Conservation (phyloP, 305 asterid species). For the Ilex paraguariensis region DNA sequence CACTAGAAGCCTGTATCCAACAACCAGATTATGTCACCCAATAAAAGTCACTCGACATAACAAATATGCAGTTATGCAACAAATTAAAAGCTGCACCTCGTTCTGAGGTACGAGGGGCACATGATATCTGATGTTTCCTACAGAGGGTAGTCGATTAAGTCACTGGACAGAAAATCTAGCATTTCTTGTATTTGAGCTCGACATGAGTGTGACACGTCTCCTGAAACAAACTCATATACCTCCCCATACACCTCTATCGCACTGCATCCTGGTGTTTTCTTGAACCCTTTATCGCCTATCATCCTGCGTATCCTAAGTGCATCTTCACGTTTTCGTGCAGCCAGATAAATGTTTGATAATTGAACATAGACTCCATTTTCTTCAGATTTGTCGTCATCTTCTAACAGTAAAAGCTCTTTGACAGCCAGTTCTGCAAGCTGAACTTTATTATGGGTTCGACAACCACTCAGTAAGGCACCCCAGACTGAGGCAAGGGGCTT, state of each 20-base stretch:
- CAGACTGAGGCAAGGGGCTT: constrained; percentile 37
- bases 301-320: constrained; percentile 30
- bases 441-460: constrained; percentile 29
- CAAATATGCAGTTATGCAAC: not conserved
- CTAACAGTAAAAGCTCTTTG: constrained; percentile 26
- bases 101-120: not conserved
- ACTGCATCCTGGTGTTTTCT: constrained; percentile 35
- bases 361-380: constrained; percentile 37
- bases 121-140: not conserved
- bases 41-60: no score
- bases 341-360: constrained; percentile 33
- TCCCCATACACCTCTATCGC: constrained; percentile 35
- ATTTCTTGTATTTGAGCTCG: constrained; percentile 22
- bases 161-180: constrained; percentile 16
- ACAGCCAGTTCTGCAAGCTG: constrained; percentile 35
- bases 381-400: constrained; percentile 29
- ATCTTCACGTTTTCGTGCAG: constrained; percentile 25
- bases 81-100: not conserved
- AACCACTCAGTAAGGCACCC: constrained; percentile 41
- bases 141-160: not conserved
- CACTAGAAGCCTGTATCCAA: not conserved
- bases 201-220: constrained; percentile 27
- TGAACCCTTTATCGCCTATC: constrained; percentile 38
- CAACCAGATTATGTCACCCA: not conserved
- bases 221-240: constrained; percentile 30